Percentiles rank a stretch among this genome's conserved stretches.
Conservation (phyloP, 768 basidiomycete genomes). For the Tulasnella sp. region DNA sequence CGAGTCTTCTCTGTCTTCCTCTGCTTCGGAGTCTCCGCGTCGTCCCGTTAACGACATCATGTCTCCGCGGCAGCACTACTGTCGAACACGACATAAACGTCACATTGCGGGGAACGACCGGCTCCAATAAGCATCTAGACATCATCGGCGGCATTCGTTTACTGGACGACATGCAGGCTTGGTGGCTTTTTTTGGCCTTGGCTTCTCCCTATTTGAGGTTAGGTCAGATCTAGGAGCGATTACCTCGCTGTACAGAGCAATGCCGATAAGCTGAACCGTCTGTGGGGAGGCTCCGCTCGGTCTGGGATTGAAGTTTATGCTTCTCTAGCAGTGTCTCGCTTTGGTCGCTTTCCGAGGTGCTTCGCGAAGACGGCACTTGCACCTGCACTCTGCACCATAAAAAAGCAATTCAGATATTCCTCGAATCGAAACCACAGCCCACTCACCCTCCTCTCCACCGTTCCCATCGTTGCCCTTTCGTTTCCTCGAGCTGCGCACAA, state of each 20-base stretch:
- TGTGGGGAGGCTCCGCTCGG: not conserved
- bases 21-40: not conserved
- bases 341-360: not conserved
- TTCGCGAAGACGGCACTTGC: not conserved
- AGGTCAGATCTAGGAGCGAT: not conserved
- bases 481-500: not conserved
- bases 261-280: not conserved
- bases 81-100: not conserved
- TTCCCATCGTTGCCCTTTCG: not conserved
- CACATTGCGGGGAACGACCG: not conserved
- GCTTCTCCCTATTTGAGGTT: not conserved
- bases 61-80: not conserved
- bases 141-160: not conserved
- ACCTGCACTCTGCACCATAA: not conserved
- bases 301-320: slow-evolving; percentile 1
- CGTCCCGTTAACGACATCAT: not conserved
- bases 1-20: not conserved
- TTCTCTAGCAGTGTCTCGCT: not conserved
- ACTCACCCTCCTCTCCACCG: not conserved
- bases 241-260: not conserved
- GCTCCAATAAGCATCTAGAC: not conserved
- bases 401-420: not conserved
- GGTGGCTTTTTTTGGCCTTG: not conserved
- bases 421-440: not conserved
- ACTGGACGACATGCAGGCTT: not conserved